Evolutionary conservation across 2,329 filamentous ascomycete genomes (phyloP), one percentile per base, ranked within the genome.

Genomic region (Ophiostoma sp.): DNA sequence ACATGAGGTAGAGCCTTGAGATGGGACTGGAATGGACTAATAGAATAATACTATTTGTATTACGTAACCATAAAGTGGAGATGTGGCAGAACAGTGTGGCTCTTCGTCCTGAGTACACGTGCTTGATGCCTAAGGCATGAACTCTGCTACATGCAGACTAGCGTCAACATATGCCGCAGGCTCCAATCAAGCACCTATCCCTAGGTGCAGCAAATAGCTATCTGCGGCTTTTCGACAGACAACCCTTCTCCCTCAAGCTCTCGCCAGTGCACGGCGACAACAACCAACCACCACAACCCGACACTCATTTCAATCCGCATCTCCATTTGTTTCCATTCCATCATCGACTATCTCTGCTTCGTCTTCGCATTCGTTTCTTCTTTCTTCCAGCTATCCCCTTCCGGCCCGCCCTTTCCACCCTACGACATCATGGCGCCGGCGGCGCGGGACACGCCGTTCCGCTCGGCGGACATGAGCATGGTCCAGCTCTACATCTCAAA

Each of bases 391-490:
- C 27, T 27, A 9, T 36, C 42, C 11, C 36, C 41, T 64, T 58
- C 7, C 47, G 3, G 11, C 6, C 7, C 8, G 16, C 14, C n/a
- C 52, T 11, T n/a, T 41, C 47, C 40, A 71, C 71, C 69, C 68
- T 27, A 41, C 65, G 73, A 71, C 77, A 80, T 73, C 73, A 90
- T 89, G 87, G 86, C 86, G 79, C 82, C 84, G 74, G 81, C 82
- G 78, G 81, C 82, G 78, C 82, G 92, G 82, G 93, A 98, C 82
- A 97, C 93, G 80, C 91, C 97, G 84, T 98, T 99, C 89, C 94
- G 96, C 86, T 99, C 95, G 78, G 92, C 93, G 91, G 92, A 97
- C 81, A 99, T 99, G 95, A 97, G 93, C 85, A 90, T 99, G 89
- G 96, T 96, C 77, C 95, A 99, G 88, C 90, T 99, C 76, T 99